Base-by-base conservation (phyloP, 495 filamentous ascomycete species). In the Aspergillus hancockii region DNA sequence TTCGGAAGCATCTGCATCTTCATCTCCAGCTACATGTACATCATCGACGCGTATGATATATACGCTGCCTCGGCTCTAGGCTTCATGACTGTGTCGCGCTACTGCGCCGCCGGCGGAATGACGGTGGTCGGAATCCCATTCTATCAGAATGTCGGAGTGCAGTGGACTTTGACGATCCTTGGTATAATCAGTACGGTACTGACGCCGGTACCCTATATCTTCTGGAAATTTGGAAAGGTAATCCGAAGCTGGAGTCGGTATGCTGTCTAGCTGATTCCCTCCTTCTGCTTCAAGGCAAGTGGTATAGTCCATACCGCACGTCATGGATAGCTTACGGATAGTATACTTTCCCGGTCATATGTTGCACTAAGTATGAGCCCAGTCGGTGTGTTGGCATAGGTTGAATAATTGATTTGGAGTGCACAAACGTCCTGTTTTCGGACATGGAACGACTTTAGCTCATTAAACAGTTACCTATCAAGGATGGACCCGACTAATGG, bases 141-240 rank as follows among this genome's bases (percentile, higher is more conserved):
- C 46, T 81, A 83, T 60, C 50, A 69, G 53, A 80, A 80, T 58
- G 50, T 85, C 57, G 82, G 83, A 7, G 78, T 82, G 6, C 76
- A 80, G 59, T 85, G 71, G 64, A 83, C 83, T 3, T 60, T 83
- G 41, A 85, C 80, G 14, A 79, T 87, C 28, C 57, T 86, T 51
- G 84, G 62, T 45, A 69, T 85, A 14, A 25, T 59, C 18, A 79
- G 76, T 63, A 67, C 71, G 3, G 46, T 83, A 7, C 68, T 85
- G 66, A 73, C 76, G 9, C 78, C 78, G 14, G 67, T 84, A 47
- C 84, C 83, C 30, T 84, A 79, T 66, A 55, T 80, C 1, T 79
- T 86, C 53, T 84, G 76, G 57, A 60, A 61, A 12, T 86, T 76
- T 60, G 84, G 83, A 1, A 65, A 66, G 4, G 62, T 55, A 49